These are phyloP conservation scores for Fusarium begoniae DNA, from an alignment of 2,329 filamentous ascomycete genomes.

Conservation along the genomic window DNA sequence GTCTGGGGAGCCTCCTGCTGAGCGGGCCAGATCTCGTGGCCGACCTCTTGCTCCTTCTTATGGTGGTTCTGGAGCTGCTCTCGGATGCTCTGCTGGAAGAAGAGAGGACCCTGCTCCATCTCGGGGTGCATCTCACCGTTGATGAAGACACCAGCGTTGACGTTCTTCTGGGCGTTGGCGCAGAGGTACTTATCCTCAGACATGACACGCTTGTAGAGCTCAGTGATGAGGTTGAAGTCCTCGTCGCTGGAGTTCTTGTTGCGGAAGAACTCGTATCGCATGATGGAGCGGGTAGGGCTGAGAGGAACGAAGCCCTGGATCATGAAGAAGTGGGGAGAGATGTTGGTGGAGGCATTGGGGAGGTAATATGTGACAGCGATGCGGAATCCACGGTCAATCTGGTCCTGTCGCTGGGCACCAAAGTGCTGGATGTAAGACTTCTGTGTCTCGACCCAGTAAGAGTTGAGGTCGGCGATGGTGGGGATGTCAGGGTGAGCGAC, in stretches of 20 bases:
- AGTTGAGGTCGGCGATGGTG: constrained; percentile 64
- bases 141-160: constrained; percentile 68
- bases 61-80: constrained; percentile 59
- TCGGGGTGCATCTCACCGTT: constrained; percentile 70
- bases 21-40: constrained; percentile 63
- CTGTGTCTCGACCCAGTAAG: constrained; percentile 62
- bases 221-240: constrained; percentile 64
- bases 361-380: constrained; percentile 60
- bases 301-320: constrained; percentile 69
- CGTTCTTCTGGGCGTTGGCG: constrained; percentile 66
- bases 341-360: constrained; percentile 60
- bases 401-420: constrained; percentile 57
- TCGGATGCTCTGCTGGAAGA: constrained; percentile 63
- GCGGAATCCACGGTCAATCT: constrained; percentile 57
- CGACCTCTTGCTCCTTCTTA: constrained; percentile 55
- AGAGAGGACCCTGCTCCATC: constrained; percentile 67
- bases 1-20: constrained; percentile 47
- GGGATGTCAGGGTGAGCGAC: constrained; percentile 67
- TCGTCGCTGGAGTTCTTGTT: constrained; percentile 68
- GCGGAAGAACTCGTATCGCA: constrained; percentile 71
- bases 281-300: constrained; percentile 58
- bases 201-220: constrained; percentile 72
- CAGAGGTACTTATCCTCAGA: constrained; percentile 72
- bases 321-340: constrained; percentile 69
- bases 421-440: constrained; percentile 61